Evolutionary conservation across 2,329 filamentous ascomycete species (phyloP).

Genomic region (Pseudohalonectria lignicola): DNA sequence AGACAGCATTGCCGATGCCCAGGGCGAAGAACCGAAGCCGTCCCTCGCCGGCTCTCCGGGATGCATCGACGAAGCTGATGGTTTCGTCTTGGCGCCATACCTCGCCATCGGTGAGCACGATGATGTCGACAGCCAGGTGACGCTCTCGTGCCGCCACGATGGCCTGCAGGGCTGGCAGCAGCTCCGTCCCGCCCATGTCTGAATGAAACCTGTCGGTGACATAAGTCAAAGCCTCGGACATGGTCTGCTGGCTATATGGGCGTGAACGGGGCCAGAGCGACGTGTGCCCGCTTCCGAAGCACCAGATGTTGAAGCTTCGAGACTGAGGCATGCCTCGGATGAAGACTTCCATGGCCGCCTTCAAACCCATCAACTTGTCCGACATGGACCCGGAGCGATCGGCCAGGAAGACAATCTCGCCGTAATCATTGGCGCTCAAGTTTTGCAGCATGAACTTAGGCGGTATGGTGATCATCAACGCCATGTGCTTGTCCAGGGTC

Average conservation of each 20-base stretch:
- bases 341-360: slow-evolving; percentile 41
- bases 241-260: slow-evolving; percentile 46
- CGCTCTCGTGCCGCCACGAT: background rate
- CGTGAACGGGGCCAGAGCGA: slow-evolving; percentile 39
- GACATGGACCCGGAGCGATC: slow-evolving; percentile 25
- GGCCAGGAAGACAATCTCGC: slow-evolving; percentile 11
- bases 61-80: background rate
- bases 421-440: slow-evolving; percentile 4
- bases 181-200: background rate
- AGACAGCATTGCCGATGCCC: slow-evolving; percentile 42
- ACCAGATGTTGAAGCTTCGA: slow-evolving; percentile 28
- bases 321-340: slow-evolving; percentile 44
- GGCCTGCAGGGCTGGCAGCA: background rate
- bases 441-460: background rate
- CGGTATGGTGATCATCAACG: background rate
- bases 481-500: background rate
- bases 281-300: slow-evolving; percentile 42
- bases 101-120: background rate
- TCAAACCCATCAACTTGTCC: slow-evolving; percentile 32
- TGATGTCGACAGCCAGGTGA: background rate
- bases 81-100: background rate
- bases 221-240: slow-evolving; percentile 32
- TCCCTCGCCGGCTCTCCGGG: background rate
- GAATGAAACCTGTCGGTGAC: slow-evolving; percentile 27
- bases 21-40: slow-evolving; percentile 32